Evolutionary conservation across 1,284 basidiomycete genomes (phyloP), one percentile per base, ranked within the genome.

Genomic region (Papiliotrema laurentii): DNA sequence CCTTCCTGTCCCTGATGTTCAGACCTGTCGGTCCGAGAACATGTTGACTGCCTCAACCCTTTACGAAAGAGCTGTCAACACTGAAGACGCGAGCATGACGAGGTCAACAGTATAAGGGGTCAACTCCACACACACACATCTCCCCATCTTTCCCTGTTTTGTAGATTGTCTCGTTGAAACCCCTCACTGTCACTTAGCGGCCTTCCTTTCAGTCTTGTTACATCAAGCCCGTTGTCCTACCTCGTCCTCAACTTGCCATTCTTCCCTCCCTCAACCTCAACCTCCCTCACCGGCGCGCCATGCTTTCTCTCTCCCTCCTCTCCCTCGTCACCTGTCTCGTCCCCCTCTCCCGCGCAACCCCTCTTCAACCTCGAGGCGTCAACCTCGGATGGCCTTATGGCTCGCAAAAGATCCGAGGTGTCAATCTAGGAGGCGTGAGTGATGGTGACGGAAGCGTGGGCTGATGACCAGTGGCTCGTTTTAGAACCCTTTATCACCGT

Each of bases 391-490:
- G 58, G 54, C 59, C 63, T 16, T 74, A 73, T 49, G 71, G 66
- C 13, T 43, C 52, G 0, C 42, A 68, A 39, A 71, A 72, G 55
- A 63, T 75, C 34, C 49, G 72, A 41, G 73, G 73, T 47, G 72
- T 74, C 49, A 75, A 75, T 49, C 51, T 74, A 14, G 73, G 73
- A 30, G 72, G 72, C 31, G 71, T 72, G 50, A 60, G 68, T 64
- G 2, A 3, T 13, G 34, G 5, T 25, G n/a, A 14, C 24, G 21
- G 24, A 25, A 31, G 25, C 6, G 33, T 10, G 5, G 21, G 46
- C 41, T 43, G 38, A 42, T 34, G 22, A 40, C 25, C 45, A 66
- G 60, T 68, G 65, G 65, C 63, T 68, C 19, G 59, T 72, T 6
- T 54, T 65, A 13, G 72, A 74, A 53, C 67, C 71, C 0, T 74